Percentiles rank a stretch among this genome's conserved stretches.
Conservation (phyloP, 2,329 filamentous ascomycete species). For the Bertia moriformis region DNA sequence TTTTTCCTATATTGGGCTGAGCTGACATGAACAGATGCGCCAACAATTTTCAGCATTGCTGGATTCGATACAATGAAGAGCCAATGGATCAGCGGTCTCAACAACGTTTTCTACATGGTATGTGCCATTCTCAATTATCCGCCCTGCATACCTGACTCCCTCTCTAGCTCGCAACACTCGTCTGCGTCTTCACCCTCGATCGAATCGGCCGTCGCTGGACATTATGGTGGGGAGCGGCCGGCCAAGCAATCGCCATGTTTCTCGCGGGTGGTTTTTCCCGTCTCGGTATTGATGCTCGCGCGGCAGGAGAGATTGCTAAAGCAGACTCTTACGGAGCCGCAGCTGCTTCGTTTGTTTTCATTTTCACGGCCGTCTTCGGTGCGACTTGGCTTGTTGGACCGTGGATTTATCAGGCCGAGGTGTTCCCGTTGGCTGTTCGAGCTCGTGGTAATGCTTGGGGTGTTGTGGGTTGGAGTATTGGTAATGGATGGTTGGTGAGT, state of each 20-base stretch:
- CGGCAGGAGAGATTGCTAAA: conserved; percentile 24
- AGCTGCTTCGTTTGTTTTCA: conserved; percentile 57
- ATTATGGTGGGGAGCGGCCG: conserved; percentile 52
- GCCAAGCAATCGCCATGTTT: conserved; percentile 53
- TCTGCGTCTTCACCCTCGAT: conserved; percentile 58
- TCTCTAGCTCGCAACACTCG: conserved; percentile 42
- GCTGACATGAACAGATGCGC: conserved; percentile 15
- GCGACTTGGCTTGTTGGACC: conserved; percentile 43
- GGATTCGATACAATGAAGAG: conserved; percentile 46
- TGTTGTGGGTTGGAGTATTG: conserved; percentile 63
- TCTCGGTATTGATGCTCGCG: conserved; percentile 30
- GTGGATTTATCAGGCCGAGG: conserved; percentile 57
- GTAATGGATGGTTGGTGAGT: conserved; percentile 49
- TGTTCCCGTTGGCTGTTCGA: conserved; percentile 56
- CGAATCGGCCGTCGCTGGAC: conserved; percentile 56
- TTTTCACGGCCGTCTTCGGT: conserved; percentile 51
- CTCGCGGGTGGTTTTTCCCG: conserved; percentile 48
- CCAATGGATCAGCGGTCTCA: conserved; percentile 47
- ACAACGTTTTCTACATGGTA: conserved; percentile 40
- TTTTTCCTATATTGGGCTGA: not conserved
- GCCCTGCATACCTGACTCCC: conserved; percentile 12
- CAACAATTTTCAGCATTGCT: conserved; percentile 49
- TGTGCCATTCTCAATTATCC: conserved; percentile 22
- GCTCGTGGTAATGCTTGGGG: conserved; percentile 66
- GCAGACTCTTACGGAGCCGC: conserved; percentile 42